These are phyloP conservation scores for Penicillium concentricum DNA, from an alignment of 2,329 filamentous ascomycete species.

Conservation along the genomic window DNA sequence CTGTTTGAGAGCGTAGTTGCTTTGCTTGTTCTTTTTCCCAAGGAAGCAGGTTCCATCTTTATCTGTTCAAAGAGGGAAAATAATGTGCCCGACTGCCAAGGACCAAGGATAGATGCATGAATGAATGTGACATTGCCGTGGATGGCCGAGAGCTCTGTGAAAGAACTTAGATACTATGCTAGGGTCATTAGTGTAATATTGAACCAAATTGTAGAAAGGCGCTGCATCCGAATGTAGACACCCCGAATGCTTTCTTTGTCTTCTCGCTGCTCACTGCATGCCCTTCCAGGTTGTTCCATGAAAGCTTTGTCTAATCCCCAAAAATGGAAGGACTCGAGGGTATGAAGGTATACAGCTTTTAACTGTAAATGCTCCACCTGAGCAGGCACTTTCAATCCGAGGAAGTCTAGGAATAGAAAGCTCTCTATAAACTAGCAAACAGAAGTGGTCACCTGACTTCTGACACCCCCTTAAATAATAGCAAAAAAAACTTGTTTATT, in stretches of 20 bases:
- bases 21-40: neutral
- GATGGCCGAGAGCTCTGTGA: neutral
- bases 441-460: no score
- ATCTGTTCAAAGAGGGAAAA: neutral
- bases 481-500: neutral
- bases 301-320: neutral
- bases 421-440: no score
- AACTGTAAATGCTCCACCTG: no score
- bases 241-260: neutral
- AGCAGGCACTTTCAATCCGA: no score
- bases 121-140: neutral
- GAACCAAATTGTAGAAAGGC: neutral
- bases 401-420: no score
- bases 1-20: neutral
- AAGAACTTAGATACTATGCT: neutral
- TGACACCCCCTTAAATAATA: neutral
- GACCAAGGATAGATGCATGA: neutral
- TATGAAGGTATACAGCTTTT: no score
- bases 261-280: neutral
- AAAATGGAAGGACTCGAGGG: no score
- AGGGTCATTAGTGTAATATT: neutral
- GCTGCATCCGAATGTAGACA: neutral
- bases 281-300: neutral
- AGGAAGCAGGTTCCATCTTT: neutral
- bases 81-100: neutral